Evolutionary conservation across 2,329 filamentous ascomycete genomes (phyloP).

Genomic region (Exserohilum turcica): DNA sequence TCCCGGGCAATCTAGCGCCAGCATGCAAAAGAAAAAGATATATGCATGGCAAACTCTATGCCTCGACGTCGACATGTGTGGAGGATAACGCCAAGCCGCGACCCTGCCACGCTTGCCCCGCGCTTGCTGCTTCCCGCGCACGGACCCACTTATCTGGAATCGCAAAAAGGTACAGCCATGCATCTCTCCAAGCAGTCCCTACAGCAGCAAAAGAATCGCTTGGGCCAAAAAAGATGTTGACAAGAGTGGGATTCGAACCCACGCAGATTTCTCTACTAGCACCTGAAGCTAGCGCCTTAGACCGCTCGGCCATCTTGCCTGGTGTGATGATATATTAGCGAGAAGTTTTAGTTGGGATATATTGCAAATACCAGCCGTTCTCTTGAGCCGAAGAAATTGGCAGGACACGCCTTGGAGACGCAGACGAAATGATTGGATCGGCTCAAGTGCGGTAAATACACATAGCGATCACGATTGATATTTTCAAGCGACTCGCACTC

Average conservation of each 20-base stretch:
- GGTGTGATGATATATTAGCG: background rate
- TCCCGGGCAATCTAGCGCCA: background rate
- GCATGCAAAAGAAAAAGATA: background rate
- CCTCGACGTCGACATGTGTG: background rate
- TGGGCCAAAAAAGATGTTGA: constrained; percentile 37
- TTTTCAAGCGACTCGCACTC: no score
- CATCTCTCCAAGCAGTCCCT: background rate
- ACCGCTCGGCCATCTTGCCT: constrained; percentile 43
- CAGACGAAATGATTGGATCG: no score
- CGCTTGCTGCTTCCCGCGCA: background rate
- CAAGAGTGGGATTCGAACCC: constrained; percentile 50
- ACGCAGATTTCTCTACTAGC: constrained; percentile 49
- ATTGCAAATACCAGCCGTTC: background rate
- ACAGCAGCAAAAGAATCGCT: background rate
- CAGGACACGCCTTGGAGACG: no score
- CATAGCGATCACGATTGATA: no score
- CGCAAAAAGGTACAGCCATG: constrained; percentile 4
- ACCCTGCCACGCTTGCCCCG: constrained; percentile 4
- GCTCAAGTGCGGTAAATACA: no score
- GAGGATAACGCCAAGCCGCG: background rate
- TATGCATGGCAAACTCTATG: background rate
- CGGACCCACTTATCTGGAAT: background rate
- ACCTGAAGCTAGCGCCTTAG: constrained; percentile 49
- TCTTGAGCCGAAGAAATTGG: no score
- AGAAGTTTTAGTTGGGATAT: background rate